A percentile compares a stretch with the other conserved stretches of the same genome.
Evolutionary conservation across 148 eudicot species (phyloP).

Genomic region (Heliosperma pusillum): DNA sequence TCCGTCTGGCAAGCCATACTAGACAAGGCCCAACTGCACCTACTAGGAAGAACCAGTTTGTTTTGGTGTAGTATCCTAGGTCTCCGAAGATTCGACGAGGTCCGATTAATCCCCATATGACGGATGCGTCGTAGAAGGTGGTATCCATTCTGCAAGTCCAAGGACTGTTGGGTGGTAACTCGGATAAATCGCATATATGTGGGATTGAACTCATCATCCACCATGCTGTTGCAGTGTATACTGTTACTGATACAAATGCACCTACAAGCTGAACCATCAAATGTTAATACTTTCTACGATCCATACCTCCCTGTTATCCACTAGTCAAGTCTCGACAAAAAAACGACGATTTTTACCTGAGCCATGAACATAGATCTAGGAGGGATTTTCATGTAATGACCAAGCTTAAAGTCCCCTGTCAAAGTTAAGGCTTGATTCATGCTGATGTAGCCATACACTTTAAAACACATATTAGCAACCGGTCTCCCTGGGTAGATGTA

Average conservation of each 20-base stretch:
- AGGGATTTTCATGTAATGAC: constrained; percentile 92
- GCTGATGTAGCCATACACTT: constrained; percentile 85
- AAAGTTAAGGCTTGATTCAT: constrained; percentile 70
- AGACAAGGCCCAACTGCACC: constrained; percentile 67
- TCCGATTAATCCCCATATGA: constrained; percentile 90
- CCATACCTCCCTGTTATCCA: too few relatives aligned
- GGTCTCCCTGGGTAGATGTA: constrained; percentile 69
- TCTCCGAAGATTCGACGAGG: constrained; percentile 84
- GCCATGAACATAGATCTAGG: constrained; percentile 77
- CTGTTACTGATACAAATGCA: constrained; percentile 58
- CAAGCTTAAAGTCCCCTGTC: constrained; percentile 65
- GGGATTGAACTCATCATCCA: constrained; percentile 85
- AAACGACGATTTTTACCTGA: constrained; percentile 35
- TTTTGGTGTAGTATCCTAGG: constrained; percentile 66
- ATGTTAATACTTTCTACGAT: background rate
- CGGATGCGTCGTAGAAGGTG: constrained; percentile 79
- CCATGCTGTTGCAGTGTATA: constrained; percentile 88
- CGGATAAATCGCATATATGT: constrained; percentile 50
- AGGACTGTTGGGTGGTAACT: constrained; percentile 65
- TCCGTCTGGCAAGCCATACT: constrained; percentile 48
- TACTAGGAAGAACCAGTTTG: constrained; percentile 75
- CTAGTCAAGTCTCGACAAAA: too few relatives aligned
- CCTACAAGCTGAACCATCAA: constrained; percentile 41
- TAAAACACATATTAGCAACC: constrained; percentile 83
- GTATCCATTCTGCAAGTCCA: constrained; percentile 87